Evolutionary conservation across 129 eudicot species (phyloP), one percentile per base, ranked within the genome.

Genomic region (Gnaphalium uliginosum): DNA sequence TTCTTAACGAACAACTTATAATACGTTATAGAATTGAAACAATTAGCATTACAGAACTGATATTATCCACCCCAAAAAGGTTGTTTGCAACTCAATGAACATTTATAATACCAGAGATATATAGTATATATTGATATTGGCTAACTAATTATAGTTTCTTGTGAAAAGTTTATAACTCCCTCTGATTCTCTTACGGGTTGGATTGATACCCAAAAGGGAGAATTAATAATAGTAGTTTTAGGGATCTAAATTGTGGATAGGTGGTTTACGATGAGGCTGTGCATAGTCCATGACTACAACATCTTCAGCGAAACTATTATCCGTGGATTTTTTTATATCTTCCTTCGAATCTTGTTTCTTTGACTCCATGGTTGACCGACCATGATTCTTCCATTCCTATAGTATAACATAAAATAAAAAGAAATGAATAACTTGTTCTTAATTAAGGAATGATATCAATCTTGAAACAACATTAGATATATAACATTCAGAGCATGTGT

Each of bases 231-330:
- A 57, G 79, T 53, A 37, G 32, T 27, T 79, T 82, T 84, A 88
- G 80, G 85, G 87, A 25, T 83, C 68, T 69, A 48, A 63, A 81
- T 93, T 93, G 84, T 93, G 98, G 62, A 93, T 93, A 4, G 98
- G 98, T 37, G 98, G 92, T 79, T 88, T 90, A 10, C 96, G 85
- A 82, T 93, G 98, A 56, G 96, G 92, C 57, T 88, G 92, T 3
- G 96, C 98, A n/a, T 93, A 93, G 62, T 93, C 98, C 96, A 86
- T 85, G 48, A 82, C 96, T 15, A 61, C 92, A n/a, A 84, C 80
- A 61, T 93, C 96, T 66, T 93, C 96, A 0, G 46, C 50, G 25
- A 66, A n/a, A 68, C 80, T 82, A 5, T 56, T 76, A 23, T 81
- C 85, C 57, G 78, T 81, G 18, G 78, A 46, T 14, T 87, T 66